phyloP scores from a whole-genome alignment of 495 filamentous ascomycete species.

The Aeminium ludgeri region DNA sequence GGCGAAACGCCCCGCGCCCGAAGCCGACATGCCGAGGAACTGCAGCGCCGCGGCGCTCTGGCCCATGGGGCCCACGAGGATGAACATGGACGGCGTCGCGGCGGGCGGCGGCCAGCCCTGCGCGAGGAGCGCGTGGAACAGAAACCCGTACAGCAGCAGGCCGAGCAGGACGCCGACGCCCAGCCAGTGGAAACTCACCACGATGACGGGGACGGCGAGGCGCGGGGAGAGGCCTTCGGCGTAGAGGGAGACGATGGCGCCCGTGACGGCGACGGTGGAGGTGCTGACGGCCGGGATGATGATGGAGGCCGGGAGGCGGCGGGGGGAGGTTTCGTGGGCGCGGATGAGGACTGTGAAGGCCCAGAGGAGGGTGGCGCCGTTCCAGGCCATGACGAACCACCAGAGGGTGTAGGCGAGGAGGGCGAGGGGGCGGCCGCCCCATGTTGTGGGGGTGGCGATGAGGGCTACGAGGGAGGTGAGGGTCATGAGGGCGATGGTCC shows the following conservation, averaged over 20 bases:
- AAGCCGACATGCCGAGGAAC: neutral
- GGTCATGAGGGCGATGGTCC: constrained; percentile 3
- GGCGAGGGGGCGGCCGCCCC: constrained; percentile 4
- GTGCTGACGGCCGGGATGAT: constrained; percentile 7
- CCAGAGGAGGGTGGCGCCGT: neutral
- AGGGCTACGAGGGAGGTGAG: constrained; percentile 3
- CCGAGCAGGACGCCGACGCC: constrained; percentile 3
- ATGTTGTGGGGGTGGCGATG: neutral
- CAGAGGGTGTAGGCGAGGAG: constrained; percentile 6
- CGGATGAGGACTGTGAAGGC: constrained; percentile 2
- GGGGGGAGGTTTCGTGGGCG: neutral
- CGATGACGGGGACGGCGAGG: constrained; percentile 6
- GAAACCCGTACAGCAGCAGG: neutral
- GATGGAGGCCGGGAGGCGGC: neutral
- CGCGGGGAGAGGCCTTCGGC: constrained; percentile 1
- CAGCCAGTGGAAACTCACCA: neutral
- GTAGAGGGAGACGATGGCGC: constrained; percentile 2
- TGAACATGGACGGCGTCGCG: constrained; percentile 2
- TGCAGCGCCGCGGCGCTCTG: constrained; percentile 3
- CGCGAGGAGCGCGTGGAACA: constrained; percentile 1
- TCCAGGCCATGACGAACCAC: constrained; percentile 3
- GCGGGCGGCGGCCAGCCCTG: constrained; percentile 5
- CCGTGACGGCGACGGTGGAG: constrained; percentile 2
- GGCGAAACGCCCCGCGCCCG: neutral
- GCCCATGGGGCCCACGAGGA: constrained; percentile 8